Conservation (phyloP, 2,329 filamentous ascomycete species). For the Epichloe sylvatica region DNA sequence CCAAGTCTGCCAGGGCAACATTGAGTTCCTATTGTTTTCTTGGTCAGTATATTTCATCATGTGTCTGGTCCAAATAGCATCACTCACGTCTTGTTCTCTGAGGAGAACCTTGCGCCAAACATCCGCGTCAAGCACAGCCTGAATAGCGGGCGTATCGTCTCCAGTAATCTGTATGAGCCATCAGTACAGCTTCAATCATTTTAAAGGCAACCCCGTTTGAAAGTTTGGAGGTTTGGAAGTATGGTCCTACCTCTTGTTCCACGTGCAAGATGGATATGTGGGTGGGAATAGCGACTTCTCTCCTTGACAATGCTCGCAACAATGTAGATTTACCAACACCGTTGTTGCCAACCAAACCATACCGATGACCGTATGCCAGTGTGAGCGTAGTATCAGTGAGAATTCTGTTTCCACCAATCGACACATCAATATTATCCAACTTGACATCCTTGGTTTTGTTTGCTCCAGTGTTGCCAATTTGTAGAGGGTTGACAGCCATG, state of each 20-base stretch:
- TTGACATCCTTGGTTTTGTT: conserved; percentile 99
- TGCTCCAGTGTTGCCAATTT: conserved; percentile 56
- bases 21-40: conserved; percentile 49
- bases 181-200: conserved; percentile 5
- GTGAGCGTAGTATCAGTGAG: conserved; percentile 82
- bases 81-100: conserved; percentile 65
- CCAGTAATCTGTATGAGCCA: conserved; percentile 55
- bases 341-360: conserved; percentile 97
- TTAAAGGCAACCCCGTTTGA: neutral
- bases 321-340: conserved; percentile 98
- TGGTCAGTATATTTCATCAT: neutral
- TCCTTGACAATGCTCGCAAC: conserved; percentile 74
- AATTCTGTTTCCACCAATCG: conserved; percentile 79
- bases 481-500: conserved; percentile 96
- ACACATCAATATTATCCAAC: conserved; percentile 87
- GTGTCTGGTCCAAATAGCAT: neutral
- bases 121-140: conserved; percentile 92
- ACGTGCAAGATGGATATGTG: conserved; percentile 99
- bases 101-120: conserved; percentile 96
- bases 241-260: conserved; percentile 69
- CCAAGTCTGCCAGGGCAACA: conserved; percentile 60
- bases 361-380: conserved; percentile 80
- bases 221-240: no score
- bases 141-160: conserved; percentile 86
- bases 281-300: conserved; percentile 88